Evolutionary conservation across 2,329 filamentous ascomycete genomes (phyloP), one percentile per base, ranked within the genome.

Genomic region (Proliferodiscus dingleyae): DNA sequence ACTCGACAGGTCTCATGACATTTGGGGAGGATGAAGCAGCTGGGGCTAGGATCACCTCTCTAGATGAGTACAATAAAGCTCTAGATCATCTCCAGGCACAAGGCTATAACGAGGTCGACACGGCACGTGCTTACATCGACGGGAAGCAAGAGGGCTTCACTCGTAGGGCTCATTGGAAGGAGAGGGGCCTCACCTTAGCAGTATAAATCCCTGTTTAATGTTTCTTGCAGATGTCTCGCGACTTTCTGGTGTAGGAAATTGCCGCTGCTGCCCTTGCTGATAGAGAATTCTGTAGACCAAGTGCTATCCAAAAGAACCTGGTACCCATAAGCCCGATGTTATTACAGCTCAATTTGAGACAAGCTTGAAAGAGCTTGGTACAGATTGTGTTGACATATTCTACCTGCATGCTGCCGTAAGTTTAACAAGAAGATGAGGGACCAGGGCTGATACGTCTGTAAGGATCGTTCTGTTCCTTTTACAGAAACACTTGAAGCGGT

Each of bases 71-170:
- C 70, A 86, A 83, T 57, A 77, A 77, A 56, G 77, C 77, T 34
- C 78, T 95, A 29, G 84, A 91, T 62, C 73, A 83, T 53, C 81
- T 95, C 61, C 85, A 91, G 65, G 70, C 73, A n/a, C 76, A 82
- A 46, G 88, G 88, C 29, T 91, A 94, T 69, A 82, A 83, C 61
- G 89, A 95, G 62, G 68, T 95, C 29, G 89, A 95, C 63, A 95
- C 89, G 1, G 88, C 89, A 0, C 78, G 87, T 21, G 63, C 79
- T 46, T 95, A 95, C 59, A 70, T 86, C 13, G 81, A 69, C 37
- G 80, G 83, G 39, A 69, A 80, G 55, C 88, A 95, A 63, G 89
- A 95, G 66, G 84, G 77, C 10, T 94, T 83, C 66, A 90, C 88
- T 4, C 73, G 77, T 13, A 74, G 87, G 54, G 81, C 85, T 3